These are phyloP conservation scores for Paramecium octaurelia DNA, from an alignment of 73 alveolate species.

Conservation along the genomic window DNA sequence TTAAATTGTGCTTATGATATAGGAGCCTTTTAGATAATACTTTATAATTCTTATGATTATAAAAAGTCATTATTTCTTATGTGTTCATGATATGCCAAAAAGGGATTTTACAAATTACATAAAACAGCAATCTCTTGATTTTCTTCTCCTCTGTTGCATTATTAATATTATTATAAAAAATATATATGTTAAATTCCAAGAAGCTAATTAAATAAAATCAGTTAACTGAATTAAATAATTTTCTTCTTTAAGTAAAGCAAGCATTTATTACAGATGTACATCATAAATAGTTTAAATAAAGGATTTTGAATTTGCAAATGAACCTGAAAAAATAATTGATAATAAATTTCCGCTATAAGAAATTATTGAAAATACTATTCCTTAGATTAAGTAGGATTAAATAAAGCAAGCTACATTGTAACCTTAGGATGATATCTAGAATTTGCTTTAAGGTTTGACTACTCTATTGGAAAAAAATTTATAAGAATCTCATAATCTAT, in stretches of 20 bases:
- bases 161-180: background rate
- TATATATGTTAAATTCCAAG: background rate
- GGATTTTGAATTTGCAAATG: background rate
- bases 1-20: background rate
- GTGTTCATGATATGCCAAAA: background rate
- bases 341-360: background rate
- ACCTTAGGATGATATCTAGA: background rate
- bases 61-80: background rate
- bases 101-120: background rate
- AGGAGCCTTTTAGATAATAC: background rate
- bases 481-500: constrained; percentile 8
- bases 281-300: background rate
- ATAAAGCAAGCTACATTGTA: background rate
- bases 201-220: background rate
- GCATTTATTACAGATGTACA: constrained; percentile 26
- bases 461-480: background rate
- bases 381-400: background rate
- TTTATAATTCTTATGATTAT: background rate
- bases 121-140: background rate
- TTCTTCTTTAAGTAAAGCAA: background rate
- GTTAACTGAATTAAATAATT: background rate
- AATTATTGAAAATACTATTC: background rate
- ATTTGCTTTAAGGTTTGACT: background rate
- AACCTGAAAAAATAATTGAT: background rate
- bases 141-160: background rate